Conservation (phyloP, 2,329 filamentous ascomycete genomes). For the Grosmannia clavigera region DNA sequence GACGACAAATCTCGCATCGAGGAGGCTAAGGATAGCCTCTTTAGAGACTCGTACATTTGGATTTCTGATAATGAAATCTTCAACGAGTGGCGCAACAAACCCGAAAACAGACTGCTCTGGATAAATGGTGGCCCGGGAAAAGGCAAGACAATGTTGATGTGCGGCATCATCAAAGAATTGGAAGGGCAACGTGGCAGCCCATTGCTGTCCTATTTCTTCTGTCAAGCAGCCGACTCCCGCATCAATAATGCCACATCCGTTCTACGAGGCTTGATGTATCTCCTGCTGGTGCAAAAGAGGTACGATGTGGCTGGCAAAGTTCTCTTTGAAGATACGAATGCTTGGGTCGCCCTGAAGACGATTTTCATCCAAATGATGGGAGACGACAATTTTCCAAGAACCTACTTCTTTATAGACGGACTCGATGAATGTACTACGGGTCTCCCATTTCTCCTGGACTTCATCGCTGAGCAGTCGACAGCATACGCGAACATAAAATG, state of each 20-base stretch:
- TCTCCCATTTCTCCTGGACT: background rate
- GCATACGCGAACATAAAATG: background rate
- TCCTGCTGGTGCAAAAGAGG: background rate
- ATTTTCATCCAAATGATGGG: background rate
- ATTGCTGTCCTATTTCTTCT: background rate
- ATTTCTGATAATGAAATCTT: background rate
- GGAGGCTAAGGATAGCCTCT: background rate
- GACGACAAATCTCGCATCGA: background rate
- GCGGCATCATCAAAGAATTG: background rate
- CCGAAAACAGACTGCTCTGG: background rate
- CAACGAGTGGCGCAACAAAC: background rate
- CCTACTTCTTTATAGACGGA: background rate
- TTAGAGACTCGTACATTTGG: background rate
- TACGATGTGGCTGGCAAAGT: background rate
- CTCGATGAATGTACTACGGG: background rate
- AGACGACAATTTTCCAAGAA: background rate
- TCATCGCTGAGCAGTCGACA: background rate
- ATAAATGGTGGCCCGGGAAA: background rate
- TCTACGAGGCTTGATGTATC: background rate
- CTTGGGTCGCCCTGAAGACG: background rate
- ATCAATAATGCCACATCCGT: background rate
- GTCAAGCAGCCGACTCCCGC: background rate
- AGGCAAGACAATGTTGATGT: background rate
- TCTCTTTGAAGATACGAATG: background rate
- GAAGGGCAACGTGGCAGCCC: background rate